A percentile compares a stretch with the other conserved stretches of the same genome.
Evolutionary conservation across 371 early-diverging fungal genomes (phyloP).

Genomic region (Haplosporangium sp.): DNA sequence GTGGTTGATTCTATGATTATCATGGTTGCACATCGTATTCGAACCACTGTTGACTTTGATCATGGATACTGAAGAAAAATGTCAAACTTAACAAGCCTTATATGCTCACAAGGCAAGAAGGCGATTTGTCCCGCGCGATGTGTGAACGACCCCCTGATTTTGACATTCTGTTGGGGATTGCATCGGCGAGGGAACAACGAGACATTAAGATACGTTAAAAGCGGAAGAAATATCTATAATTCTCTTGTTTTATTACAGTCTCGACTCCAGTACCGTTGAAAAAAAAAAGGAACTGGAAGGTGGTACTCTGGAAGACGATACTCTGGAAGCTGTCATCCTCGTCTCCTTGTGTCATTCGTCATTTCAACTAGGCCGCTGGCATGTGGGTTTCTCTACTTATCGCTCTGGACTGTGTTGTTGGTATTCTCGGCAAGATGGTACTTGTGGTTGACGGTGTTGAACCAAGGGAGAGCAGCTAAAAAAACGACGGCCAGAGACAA

Average conservation of each 20-base stretch:
- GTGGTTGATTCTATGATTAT: conserved; percentile 67
- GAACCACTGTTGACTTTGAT: conserved; percentile 88
- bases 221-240: too few relatives aligned
- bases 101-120: conserved; percentile 56
- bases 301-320: too few relatives aligned
- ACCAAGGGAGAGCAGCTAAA: conserved; percentile 73
- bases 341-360: background rate
- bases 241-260: too few relatives aligned
- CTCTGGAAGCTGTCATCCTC: too few relatives aligned
- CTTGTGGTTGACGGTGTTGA: conserved; percentile 84
- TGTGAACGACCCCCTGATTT: conserved; percentile 76
- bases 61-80: conserved; percentile 65
- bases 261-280: too few relatives aligned
- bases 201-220: conserved; percentile 1
- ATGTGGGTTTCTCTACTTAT: conserved; percentile 14
- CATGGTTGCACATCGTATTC: conserved; percentile 77
- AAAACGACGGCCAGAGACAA: background rate
- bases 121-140: conserved; percentile 68
- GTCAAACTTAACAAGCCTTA: conserved; percentile 73
- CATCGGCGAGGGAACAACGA: conserved; percentile 46
- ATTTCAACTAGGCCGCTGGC: background rate
- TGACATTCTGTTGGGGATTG: conserved; percentile 64
- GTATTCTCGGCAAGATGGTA: conserved; percentile 74
- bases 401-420: conserved; percentile 10
- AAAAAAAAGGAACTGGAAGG: too few relatives aligned